Evolutionary conservation across 2,329 filamentous ascomycete species (phyloP).

Genomic region (Corinectria fuckeliana): DNA sequence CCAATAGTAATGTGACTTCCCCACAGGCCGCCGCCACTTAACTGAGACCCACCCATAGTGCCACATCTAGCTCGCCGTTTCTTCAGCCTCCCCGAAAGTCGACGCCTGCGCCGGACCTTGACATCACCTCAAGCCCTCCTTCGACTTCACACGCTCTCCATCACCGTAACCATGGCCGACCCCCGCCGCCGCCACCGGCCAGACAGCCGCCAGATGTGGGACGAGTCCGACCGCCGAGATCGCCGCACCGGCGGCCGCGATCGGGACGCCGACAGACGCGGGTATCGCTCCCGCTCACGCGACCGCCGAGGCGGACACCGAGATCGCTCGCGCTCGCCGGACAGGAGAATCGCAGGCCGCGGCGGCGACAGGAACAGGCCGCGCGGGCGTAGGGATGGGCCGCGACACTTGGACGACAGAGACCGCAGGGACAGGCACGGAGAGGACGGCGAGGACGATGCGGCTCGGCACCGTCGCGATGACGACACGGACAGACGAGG

Average conservation of each 20-base stretch:
- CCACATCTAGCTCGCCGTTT: constrained; percentile 21
- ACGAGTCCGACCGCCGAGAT: constrained; percentile 55
- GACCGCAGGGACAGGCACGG: constrained; percentile 32
- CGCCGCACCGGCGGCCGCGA: constrained; percentile 41
- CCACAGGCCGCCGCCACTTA: constrained; percentile 33
- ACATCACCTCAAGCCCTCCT: neutral
- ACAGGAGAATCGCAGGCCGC: constrained; percentile 46
- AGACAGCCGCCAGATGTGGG: constrained; percentile 68
- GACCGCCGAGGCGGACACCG: constrained; percentile 42
- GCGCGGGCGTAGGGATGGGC: constrained; percentile 42
- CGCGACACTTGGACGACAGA: constrained; percentile 37
- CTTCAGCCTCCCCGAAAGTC: constrained; percentile 29
- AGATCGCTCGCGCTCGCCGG: constrained; percentile 48
- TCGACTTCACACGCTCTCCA: neutral
- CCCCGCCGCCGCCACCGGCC: constrained; percentile 43
- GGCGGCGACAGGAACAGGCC: constrained; percentile 46
- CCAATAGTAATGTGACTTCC: constrained; percentile 25
- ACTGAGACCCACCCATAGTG: neutral
- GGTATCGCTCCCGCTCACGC: constrained; percentile 44
- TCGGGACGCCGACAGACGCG: constrained; percentile 41
- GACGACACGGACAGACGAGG: constrained; percentile 37
- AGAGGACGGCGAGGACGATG: constrained; percentile 37
- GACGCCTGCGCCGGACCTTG: constrained; percentile 2
- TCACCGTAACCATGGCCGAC: constrained; percentile 40
- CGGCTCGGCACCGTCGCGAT: constrained; percentile 28